phyloP scores from a whole-genome alignment of 225 moss, liverwort and hornwort species.

The Polytrichum commune region DNA sequence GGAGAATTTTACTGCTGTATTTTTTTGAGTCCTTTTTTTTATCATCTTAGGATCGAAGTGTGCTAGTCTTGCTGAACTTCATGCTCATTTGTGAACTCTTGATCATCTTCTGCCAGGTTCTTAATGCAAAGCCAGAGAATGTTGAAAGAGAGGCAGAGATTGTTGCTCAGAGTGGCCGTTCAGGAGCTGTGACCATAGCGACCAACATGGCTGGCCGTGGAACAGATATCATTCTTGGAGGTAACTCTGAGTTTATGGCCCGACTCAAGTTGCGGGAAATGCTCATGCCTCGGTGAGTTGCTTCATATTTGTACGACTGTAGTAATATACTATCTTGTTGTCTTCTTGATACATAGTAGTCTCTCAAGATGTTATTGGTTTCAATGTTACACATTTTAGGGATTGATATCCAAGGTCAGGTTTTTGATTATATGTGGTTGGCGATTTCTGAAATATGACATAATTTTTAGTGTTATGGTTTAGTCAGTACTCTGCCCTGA shows the following conservation, averaged over 20 bases:
- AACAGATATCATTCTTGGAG: slow-evolving; percentile 94
- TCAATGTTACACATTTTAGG: background rate
- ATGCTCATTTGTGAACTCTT: too few relatives aligned
- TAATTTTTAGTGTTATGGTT: too few relatives aligned
- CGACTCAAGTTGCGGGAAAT: slow-evolving; percentile 90
- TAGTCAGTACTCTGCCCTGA: too few relatives aligned
- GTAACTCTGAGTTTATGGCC: slow-evolving; percentile 95
- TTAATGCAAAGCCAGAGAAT: slow-evolving; percentile 96
- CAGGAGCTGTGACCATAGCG: slow-evolving; percentile 89
- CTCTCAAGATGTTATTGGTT: background rate
- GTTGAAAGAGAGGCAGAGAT: slow-evolving; percentile 98
- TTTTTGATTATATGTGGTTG: too few relatives aligned
- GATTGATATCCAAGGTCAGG: too few relatives aligned
- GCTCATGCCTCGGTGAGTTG: slow-evolving; percentile 80
- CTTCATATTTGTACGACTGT: background rate
- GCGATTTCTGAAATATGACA: too few relatives aligned
- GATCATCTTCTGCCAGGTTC: slow-evolving; percentile 43
- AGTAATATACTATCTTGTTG: slow-evolving; percentile 1
- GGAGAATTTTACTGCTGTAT: too few relatives aligned
- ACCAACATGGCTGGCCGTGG: slow-evolving; percentile 99
- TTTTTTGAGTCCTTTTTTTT: too few relatives aligned
- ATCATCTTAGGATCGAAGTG: too few relatives aligned
- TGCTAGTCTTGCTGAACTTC: too few relatives aligned
- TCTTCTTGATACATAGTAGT: slow-evolving; percentile 1
- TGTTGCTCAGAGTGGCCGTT: slow-evolving; percentile 92